Percentiles rank a stretch among this genome's conserved stretches.
phyloP scores from a whole-genome alignment of 352 stramenopile genomes.

The Globisporangium nagaii region DNA sequence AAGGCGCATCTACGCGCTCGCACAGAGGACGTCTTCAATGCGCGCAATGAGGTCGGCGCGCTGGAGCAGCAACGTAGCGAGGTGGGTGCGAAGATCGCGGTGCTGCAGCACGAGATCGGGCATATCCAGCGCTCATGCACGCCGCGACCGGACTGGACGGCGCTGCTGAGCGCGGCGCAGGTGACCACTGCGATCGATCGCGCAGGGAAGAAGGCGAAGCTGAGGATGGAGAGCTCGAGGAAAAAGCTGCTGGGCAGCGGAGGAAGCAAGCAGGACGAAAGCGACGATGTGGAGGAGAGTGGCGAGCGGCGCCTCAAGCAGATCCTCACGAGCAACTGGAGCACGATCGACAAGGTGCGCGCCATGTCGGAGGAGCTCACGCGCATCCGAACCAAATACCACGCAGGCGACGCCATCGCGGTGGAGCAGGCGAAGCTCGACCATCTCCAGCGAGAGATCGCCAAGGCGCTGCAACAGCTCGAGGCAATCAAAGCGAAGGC shows the following conservation, averaged over 20 bases:
- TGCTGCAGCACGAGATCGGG: conserved; percentile 27
- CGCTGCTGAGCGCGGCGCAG: conserved; percentile 40
- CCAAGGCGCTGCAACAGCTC: conserved; percentile 46
- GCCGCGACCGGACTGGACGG: conserved; percentile 58
- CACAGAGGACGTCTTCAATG: conserved; percentile 62
- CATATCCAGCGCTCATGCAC: conserved; percentile 55
- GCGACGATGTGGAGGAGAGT: conserved; percentile 22
- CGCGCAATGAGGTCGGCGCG: conserved; percentile 32
- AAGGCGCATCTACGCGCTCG: conserved; percentile 25
- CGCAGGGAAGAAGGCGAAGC: conserved; percentile 22
- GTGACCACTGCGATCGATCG: conserved; percentile 55
- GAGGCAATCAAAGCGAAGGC: conserved; percentile 20
- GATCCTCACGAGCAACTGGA: conserved; percentile 54
- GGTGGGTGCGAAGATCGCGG: conserved; percentile 18
- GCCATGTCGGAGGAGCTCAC: conserved; percentile 43
- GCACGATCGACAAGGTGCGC: conserved; percentile 58
- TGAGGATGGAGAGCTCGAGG: conserved; percentile 21
- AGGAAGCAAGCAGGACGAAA: conserved; percentile 3
- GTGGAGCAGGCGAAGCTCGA: conserved; percentile 53
- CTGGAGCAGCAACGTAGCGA: conserved; percentile 22
- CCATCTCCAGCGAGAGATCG: conserved; percentile 52
- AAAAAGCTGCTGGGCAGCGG: conserved; percentile 6
- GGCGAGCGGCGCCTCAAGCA: conserved; percentile 28
- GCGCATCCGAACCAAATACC: conserved; percentile 42
- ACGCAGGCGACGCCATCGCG: conserved; percentile 39